Evolutionary conservation across 257 asterid species (phyloP).

Genomic region (Jacaranda copaia): DNA sequence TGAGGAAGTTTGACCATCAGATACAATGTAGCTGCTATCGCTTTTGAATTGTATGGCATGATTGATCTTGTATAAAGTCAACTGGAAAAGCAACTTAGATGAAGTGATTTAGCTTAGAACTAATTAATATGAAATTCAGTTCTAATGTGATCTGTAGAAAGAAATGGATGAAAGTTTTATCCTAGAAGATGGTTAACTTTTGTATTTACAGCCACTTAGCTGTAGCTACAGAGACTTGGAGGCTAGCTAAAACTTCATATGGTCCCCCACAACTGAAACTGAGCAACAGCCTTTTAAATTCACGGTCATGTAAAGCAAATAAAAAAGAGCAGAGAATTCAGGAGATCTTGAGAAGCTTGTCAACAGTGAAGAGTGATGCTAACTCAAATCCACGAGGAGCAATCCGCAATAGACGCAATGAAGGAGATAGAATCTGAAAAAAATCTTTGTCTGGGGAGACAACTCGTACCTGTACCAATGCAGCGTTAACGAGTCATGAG

Average conservation of each 20-base stretch:
- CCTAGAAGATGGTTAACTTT: not conserved
- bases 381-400: slow-evolving; percentile 98
- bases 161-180: not conserved
- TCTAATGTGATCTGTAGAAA: slow-evolving; percentile 17
- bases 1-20: not conserved
- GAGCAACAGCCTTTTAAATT: too few relatives aligned
- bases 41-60: not conserved
- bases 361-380: slow-evolving; percentile 46
- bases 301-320: slow-evolving; percentile 16
- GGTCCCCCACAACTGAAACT: slow-evolving; percentile 7
- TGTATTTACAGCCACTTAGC: slow-evolving; percentile 12
- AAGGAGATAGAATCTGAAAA: slow-evolving; percentile 95
- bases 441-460: slow-evolving; percentile 99
- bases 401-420: slow-evolving; percentile 92
- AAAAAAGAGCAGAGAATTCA: slow-evolving; percentile 29
- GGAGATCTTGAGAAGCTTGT: slow-evolving; percentile 33
- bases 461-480: slow-evolving; percentile 82
- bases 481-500: slow-evolving; percentile 35
- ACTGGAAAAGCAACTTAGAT: slow-evolving; percentile 1
- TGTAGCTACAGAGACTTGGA: slow-evolving; percentile 22
- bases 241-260: not conserved
- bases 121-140: slow-evolving; percentile 11
- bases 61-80: not conserved
- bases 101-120: not conserved
- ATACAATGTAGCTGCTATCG: not conserved